A percentile compares a stretch with the other conserved stretches of the same genome.
Conservation (phyloP, 192 early-diverging fungal species). For the Dimargaris verticillata region DNA sequence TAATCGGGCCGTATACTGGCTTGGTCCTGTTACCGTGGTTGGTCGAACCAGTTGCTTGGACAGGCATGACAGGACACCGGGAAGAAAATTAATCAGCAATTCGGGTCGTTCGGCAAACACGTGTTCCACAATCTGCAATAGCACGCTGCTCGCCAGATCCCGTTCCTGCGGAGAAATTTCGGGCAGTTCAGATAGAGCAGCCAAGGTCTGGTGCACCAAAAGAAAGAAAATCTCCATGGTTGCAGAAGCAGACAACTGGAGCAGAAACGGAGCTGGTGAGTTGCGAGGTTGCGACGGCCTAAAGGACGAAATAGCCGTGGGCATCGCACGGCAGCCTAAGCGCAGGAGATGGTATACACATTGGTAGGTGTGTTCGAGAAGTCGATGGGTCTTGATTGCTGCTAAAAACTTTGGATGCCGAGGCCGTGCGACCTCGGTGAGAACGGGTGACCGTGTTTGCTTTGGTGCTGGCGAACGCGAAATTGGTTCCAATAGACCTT, state of each 20-base stretch:
- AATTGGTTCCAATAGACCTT: background rate
- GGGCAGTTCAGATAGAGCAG: background rate
- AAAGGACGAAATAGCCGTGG: background rate
- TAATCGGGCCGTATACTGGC: background rate
- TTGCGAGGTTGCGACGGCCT: background rate
- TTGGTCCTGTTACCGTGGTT: background rate
- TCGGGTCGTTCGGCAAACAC: background rate
- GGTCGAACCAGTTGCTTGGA: background rate
- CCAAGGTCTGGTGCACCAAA: background rate
- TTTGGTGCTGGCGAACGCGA: background rate
- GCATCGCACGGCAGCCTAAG: background rate
- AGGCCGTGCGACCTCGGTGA: background rate
- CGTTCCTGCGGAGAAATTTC: background rate
- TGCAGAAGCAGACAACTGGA: background rate
- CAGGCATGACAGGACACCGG: background rate
- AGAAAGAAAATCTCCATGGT: slow-evolving; percentile 2
- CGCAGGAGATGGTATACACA: background rate
- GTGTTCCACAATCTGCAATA: background rate
- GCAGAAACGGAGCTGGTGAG: background rate
- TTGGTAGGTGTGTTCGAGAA: background rate
- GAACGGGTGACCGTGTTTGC: background rate
- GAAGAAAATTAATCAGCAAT: slow-evolving; percentile 3
- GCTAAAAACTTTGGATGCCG: background rate
- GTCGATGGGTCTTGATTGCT: background rate
- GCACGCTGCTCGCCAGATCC: background rate